Percentiles rank a stretch among this genome's conserved stretches.
Evolutionary conservation across 495 filamentous ascomycete species (phyloP).

Genomic region (Podospora pseudocomata): DNA sequence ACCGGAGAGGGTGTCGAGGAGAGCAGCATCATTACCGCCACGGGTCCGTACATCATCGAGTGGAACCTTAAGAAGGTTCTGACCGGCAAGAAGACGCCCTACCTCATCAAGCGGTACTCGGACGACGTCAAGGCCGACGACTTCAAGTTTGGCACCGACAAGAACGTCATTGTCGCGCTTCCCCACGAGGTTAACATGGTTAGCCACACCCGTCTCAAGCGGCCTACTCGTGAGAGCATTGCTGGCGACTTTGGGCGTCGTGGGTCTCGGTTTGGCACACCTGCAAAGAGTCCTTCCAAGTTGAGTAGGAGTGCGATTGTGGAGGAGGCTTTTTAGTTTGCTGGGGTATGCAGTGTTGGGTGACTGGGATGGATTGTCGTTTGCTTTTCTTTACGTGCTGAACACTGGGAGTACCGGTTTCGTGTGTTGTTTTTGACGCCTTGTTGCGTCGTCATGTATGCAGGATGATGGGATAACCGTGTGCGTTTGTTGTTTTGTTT

Average conservation of each 20-base stretch:
- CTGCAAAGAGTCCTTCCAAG: slow-evolving; percentile 53
- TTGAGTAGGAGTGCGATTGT: slow-evolving; percentile 76
- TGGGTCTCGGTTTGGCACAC: not conserved
- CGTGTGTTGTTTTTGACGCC: not conserved
- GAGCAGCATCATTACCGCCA: slow-evolving; percentile 93
- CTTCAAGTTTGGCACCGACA: slow-evolving; percentile 94
- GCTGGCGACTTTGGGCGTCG: slow-evolving; percentile 43
- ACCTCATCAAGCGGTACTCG: slow-evolving; percentile 90
- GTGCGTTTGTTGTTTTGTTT: not conserved
- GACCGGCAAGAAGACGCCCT: slow-evolving; percentile 73
- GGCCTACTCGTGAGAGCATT: slow-evolving; percentile 91
- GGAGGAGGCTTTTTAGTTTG: not conserved
- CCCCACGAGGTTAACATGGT: slow-evolving; percentile 99
- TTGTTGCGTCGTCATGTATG: not conserved
- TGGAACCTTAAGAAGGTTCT: slow-evolving; percentile 92
- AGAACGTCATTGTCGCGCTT: slow-evolving; percentile 94
- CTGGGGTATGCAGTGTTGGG: not conserved
- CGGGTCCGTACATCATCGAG: slow-evolving; percentile 93
- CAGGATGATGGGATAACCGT: not conserved
- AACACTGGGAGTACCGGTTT: not conserved
- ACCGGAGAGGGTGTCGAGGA: slow-evolving; percentile 75
- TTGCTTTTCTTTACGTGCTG: not conserved
- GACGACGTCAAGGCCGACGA: slow-evolving; percentile 99
- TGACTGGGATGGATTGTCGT: not conserved
- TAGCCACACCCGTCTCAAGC: slow-evolving; percentile 74